Evolutionary conservation across 441 rosid genomes (phyloP).

Genomic region (Mallotus repandus): DNA sequence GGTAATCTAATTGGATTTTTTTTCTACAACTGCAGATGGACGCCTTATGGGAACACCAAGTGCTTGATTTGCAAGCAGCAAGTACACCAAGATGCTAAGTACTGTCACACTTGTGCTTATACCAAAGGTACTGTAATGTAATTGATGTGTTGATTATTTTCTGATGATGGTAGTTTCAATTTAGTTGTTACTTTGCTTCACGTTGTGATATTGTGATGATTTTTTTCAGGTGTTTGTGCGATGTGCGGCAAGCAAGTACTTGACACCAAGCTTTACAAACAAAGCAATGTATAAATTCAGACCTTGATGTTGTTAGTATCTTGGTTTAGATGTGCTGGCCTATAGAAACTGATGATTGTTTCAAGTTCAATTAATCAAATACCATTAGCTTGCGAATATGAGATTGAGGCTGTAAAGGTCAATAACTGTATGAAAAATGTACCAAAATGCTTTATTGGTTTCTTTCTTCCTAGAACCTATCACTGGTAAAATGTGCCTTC

Average conservation of each 20-base stretch:
- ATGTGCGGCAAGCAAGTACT: conserved; percentile 99
- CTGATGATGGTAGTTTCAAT: not conserved
- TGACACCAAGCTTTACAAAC: conserved; percentile 92
- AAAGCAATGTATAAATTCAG: conserved; percentile 67
- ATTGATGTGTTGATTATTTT: conserved; percentile 4
- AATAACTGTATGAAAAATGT: conserved; percentile 11
- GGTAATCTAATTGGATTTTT: not conserved
- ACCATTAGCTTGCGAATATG: conserved; percentile 8
- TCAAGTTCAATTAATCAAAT: not conserved
- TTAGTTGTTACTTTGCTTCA: not conserved
- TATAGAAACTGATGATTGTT: not conserved
- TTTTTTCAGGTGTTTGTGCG: conserved; percentile 73
- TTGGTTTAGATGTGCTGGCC: not conserved
- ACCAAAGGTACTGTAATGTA: conserved; percentile 55
- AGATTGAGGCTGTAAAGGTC: conserved; percentile 19
- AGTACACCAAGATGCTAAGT: conserved; percentile 90
- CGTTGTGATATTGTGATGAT: conserved; percentile 3
- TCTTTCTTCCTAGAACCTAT: no score
- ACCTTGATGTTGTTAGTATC: not conserved
- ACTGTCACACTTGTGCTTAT: conserved; percentile 96
- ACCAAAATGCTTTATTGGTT: not conserved
- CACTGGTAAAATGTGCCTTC: no score
- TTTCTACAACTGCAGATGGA: conserved; percentile 54
- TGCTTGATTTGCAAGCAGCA: conserved; percentile 97
- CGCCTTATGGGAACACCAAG: conserved; percentile 84